Base-by-base conservation (phyloP, 2,329 filamentous ascomycete genomes). In the Fusarium sacchari region DNA sequence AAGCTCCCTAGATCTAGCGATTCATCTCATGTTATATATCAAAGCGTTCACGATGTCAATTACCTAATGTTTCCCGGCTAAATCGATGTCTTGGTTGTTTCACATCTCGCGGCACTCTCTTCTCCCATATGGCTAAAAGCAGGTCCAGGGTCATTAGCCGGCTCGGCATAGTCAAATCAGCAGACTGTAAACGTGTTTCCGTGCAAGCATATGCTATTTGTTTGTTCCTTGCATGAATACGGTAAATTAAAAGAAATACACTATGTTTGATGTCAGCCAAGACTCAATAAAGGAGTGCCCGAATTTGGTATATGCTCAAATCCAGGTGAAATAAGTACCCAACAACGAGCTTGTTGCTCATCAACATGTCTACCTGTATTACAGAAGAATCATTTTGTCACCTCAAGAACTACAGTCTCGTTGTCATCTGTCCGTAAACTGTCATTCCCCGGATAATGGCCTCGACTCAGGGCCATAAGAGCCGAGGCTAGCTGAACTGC, bases 121-220 rank as follows among this genome's bases (percentile, higher is more conserved):
- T 11, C 13, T 24, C 13, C 24, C 6, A 14, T 30, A 32, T 46
- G 57, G 52, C 40, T 36, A 39, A 60, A 17, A 26, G 44, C 34
- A 30, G 52, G 62, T 26, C 62, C 14, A 18, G 62, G 62, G 18
- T 30, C 4, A 67, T 67, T 67, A 67, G 24, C 64, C 64, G 64
- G 52, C 64, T 52, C 42, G 64, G 52, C 53, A 52, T 24, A 30
- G 42, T 10, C 10, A 18, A 14, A 47, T 42, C 39, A 43, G 5
- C 43, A 36, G 26, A 36, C 28, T n/a, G 7, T 42, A 34, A 26
- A 43, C 47, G 36, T 55, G 49, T 32, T 20, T 17, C 12, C 10
- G 11, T 26, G 26, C 18, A 20, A 32, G 26, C 2, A 14, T 40
- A 24, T 18, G 17, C 18, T 24, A 22, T 22, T 18, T 20, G 22